These are phyloP conservation scores for Vanderwaltozyma verrucispora DNA, from an alignment of 805 yeast species.

Conservation along the genomic window DNA sequence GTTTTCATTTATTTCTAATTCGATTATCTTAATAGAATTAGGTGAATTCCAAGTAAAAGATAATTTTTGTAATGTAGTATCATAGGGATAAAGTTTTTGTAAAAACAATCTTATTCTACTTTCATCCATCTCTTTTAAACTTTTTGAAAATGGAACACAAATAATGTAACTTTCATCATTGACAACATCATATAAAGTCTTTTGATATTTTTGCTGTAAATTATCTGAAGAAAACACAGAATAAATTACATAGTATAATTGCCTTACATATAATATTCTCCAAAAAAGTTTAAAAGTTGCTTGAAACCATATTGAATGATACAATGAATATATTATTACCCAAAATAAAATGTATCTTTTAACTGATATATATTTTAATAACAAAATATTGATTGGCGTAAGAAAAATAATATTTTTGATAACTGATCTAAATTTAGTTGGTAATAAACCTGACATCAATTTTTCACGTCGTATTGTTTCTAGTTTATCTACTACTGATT, in stretches of 20 bases:
- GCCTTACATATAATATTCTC: slow-evolving; percentile 17
- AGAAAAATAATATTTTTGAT: slow-evolving; percentile 3
- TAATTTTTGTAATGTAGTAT: neutral
- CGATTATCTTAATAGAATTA: slow-evolving; percentile 10
- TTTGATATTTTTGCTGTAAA: neutral
- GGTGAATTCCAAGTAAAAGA: neutral
- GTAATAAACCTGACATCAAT: neutral
- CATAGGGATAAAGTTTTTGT: slow-evolving; percentile 9
- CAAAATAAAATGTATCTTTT: slow-evolving; percentile 8
- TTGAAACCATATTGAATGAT: slow-evolving; percentile 23
- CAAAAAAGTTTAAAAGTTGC: slow-evolving; percentile 19
- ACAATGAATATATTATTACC: slow-evolving; percentile 6
- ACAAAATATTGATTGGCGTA: slow-evolving; percentile 15
- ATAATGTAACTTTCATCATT: neutral
- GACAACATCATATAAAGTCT: neutral
- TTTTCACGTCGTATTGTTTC: slow-evolving; percentile 13
- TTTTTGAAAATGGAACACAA: slow-evolving; percentile 8
- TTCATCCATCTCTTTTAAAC: slow-evolving; percentile 5
- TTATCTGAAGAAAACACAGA: neutral
- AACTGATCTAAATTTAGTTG: neutral
- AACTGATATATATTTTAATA: slow-evolving; percentile 8
- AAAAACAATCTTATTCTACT: slow-evolving; percentile 8
- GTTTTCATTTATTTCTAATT: slow-evolving; percentile 20
- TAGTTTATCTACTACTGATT: slow-evolving; percentile 19
- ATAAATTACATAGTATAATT: slow-evolving; percentile 4